Evolutionary conservation across 176 grass and related monocot species (phyloP).

Genomic region (Pharus latifolius): DNA sequence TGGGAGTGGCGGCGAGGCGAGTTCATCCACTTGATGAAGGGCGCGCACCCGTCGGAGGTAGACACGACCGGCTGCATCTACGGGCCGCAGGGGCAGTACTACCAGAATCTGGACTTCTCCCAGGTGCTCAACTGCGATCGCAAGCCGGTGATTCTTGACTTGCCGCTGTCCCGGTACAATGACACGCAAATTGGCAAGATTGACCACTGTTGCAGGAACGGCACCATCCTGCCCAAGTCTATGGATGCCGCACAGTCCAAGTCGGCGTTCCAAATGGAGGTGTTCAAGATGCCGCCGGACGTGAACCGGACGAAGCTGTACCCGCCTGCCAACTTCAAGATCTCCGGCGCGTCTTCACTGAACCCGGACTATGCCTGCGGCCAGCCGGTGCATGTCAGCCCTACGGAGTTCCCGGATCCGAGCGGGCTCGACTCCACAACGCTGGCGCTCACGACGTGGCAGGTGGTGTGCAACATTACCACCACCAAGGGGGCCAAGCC

Average conservation of each 20-base stretch:
- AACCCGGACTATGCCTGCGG: slow-evolving; percentile 74
- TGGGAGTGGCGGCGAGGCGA: slow-evolving; percentile 77
- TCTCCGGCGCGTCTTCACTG: slow-evolving; percentile 45
- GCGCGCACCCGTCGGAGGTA: slow-evolving; percentile 41
- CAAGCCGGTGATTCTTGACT: slow-evolving; percentile 57
- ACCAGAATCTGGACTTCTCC: slow-evolving; percentile 61
- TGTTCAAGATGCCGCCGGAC: slow-evolving; percentile 91
- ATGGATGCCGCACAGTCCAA: slow-evolving; percentile 76
- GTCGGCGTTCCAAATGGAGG: slow-evolving; percentile 92
- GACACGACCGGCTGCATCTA: slow-evolving; percentile 65
- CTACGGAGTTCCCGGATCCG: slow-evolving; percentile 54
- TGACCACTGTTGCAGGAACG: slow-evolving; percentile 77
- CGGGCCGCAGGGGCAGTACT: slow-evolving; percentile 45
- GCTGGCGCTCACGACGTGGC: slow-evolving; percentile 48
- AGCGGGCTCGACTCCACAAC: slow-evolving; percentile 60
- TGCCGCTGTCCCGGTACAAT: slow-evolving; percentile 65
- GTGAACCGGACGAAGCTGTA: slow-evolving; percentile 61
- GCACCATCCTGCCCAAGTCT: slow-evolving; percentile 70
- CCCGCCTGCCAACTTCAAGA: slow-evolving; percentile 68
- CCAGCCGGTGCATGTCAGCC: slow-evolving; percentile 45
- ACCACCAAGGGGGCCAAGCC: slow-evolving; percentile 36
- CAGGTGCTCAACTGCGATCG: slow-evolving; percentile 73
- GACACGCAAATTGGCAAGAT: slow-evolving; percentile 62
- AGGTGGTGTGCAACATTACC: slow-evolving; percentile 77
- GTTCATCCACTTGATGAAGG: slow-evolving; percentile 76